These are phyloP conservation scores for Aspergillus melleus DNA, from an alignment of 2,329 filamentous ascomycete genomes.

Conservation along the genomic window DNA sequence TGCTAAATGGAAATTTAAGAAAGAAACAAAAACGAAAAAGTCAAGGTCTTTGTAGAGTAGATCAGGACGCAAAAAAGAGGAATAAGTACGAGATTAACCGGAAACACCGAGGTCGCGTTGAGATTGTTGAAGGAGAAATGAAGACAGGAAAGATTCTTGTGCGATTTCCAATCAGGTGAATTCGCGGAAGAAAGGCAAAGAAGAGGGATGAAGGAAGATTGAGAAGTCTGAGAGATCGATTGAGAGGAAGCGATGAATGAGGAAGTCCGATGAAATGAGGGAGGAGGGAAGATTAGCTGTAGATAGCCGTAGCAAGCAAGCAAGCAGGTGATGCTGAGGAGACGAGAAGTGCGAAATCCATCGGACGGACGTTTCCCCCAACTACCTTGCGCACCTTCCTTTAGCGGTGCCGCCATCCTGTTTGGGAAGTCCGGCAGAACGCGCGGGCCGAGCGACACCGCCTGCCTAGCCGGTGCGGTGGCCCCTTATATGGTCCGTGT, in stretches of 20 bases:
- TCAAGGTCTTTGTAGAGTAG: slow-evolving; percentile 10
- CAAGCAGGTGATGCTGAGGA: slow-evolving; percentile 9
- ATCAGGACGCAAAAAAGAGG: slow-evolving; percentile 17
- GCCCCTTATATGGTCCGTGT: neutral
- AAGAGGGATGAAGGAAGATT: slow-evolving; percentile 6
- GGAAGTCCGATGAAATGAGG: slow-evolving; percentile 9
- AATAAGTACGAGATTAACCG: slow-evolving; percentile 4
- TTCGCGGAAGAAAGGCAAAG: slow-evolving; percentile 15
- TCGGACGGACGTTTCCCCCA: slow-evolving; percentile 3
- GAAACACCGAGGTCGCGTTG: neutral
- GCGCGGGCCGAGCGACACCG: slow-evolving; percentile 9
- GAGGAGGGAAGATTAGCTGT: slow-evolving; percentile 8
- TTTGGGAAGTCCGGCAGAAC: neutral
- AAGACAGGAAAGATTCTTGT: slow-evolving; percentile 27
- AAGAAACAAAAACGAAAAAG: slow-evolving; percentile 14
- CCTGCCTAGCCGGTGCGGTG: slow-evolving; percentile 7
- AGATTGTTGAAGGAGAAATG: neutral
- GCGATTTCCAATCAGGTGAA: slow-evolving; percentile 24
- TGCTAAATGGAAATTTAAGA: slow-evolving; percentile 26
- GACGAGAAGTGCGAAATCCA: slow-evolving; percentile 15
- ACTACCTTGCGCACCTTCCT: slow-evolving; percentile 4
- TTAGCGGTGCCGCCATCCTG: slow-evolving; percentile 1
- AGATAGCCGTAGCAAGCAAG: slow-evolving; percentile 3
- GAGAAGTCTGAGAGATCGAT: slow-evolving; percentile 15
- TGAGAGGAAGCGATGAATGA: slow-evolving; percentile 2